Base-by-base conservation (phyloP, 192 early-diverging fungal species). In the Polychytrium aggregatum region DNA sequence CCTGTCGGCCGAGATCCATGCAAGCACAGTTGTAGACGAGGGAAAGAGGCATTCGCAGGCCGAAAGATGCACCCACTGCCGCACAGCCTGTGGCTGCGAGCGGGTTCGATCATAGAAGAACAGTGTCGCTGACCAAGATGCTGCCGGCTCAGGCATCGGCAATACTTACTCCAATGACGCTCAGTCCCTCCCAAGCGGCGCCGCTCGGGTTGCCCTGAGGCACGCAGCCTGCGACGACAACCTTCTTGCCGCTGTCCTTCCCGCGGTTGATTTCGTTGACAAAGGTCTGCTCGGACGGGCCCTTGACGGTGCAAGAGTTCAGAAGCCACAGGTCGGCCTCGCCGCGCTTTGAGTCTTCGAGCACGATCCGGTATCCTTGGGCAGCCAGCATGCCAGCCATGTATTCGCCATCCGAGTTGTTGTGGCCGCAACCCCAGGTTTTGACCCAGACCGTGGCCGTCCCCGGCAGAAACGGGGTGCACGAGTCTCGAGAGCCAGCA, bases 241-340 rank as follows among this genome's bases (percentile, higher is more conserved):
- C 62, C 46, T 65, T 67, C 41, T 73, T 78, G 13, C 71, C 68
- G 14, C 20, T 31, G n/a, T 49, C 57, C 42, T 50, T 43, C 2
- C 70, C 76, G 38, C 55, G 41, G 17, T 59, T 53, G 29, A 79
- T 71, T 18, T 74, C 76, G 34, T 72, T 71, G 22, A 74, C 52
- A 47, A 79, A 79, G 1, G 74, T 57, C 44, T 64, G 57, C 53
- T 79, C 73, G 26, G 63, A 67, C 11, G 76, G 76, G 20, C 66
- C 70, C 52, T 79, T 79, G 17, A 79, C 76, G 11, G 76, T 71
- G 57, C 76, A 79, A 13, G 70, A 74, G 53, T 79, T 79, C 14
- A 79, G 61, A n/a, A 79, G 47, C 76, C 76, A 79, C 37, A 79
- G 30, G 48, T 79, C 68, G 16, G 73, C 67, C 20, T 58, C 43